Base-by-base conservation (phyloP, 1,139 yeast species). In the Hanseniaspora gamundiae region DNA sequence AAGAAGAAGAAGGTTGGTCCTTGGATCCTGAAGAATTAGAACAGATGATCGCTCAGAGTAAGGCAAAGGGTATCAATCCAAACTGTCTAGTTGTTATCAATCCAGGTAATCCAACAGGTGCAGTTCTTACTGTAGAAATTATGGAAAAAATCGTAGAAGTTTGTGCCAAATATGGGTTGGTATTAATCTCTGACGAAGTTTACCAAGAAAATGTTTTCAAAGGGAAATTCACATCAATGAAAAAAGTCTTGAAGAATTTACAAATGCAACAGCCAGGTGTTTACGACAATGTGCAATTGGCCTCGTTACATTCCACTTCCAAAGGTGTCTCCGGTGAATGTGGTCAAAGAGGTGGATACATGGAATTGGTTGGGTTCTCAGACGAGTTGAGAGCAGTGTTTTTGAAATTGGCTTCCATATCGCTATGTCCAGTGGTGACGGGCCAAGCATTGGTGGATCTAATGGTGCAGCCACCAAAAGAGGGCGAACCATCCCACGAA, bases 341-440 rank as follows among this genome's bases (percentile, higher is more conserved):
- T 71, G 98, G 98, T 47, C 98, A 91, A 68, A 80, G 98, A 65
- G 98, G 97, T 56, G 98, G 99, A 4, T 93, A 88, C 69, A 84
- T 91, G 94, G 98, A 91, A 65, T 67, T 88, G 13, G 74, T 80
- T 14, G 95, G 95, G 1, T 84, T 91, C 64, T 67, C 73, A 22
- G 69, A 70, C 4, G 88, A 81, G 41, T 80, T 88, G 16, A 69
- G 71, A 54, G 82, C 76, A 36, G 71, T 83, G 44, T 70, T 91
- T 44, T 71, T 83, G 64, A 91, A 91, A 65, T 70, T 91, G 55
- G 94, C 94, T 20, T 82, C 94, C 16, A 86, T 91, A 53, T 80
- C 91, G 39, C 70, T 91, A 48, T 91, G 98, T 62, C 91, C 97
- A 0, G 95, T 84, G 2, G 95, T 91, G 31, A 73, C 91, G 3